phyloP scores from a whole-genome alignment of 139 green algal genomes.

The Dunaliella primolecta region DNA sequence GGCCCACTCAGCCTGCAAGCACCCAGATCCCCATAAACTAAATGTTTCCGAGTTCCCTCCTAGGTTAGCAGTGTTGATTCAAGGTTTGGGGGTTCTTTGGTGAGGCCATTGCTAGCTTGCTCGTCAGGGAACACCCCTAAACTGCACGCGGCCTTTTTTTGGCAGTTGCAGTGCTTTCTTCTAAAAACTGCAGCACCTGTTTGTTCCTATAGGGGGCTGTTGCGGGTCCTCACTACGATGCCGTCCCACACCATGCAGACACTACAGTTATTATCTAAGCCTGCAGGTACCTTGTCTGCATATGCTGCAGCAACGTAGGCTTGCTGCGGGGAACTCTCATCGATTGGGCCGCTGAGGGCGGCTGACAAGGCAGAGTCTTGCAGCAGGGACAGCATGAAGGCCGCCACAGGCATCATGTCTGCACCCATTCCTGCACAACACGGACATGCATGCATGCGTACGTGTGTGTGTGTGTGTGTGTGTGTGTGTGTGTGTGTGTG shows the following conservation, averaged over 20 bases:
- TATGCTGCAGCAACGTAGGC: neutral
- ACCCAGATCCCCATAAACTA: too few species aligned
- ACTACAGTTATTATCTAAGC: neutral
- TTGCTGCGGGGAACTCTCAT: constrained; percentile 18
- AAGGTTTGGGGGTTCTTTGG: too few species aligned
- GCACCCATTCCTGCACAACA: neutral
- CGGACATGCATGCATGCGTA: neutral
- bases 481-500: neutral
- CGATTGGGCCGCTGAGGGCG: constrained; percentile 11
- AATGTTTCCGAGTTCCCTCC: too few species aligned
- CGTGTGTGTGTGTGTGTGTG: neutral
- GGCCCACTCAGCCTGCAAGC: too few species aligned
- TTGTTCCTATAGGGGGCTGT: too few species aligned
- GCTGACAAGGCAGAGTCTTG: neutral
- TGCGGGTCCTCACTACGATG: too few species aligned
- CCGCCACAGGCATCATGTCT: neutral
- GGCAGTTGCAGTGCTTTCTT: too few species aligned
- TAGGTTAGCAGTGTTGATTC: too few species aligned
- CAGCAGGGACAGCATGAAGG: constrained; percentile 21
- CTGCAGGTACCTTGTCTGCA: neutral
- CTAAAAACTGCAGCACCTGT: too few species aligned
- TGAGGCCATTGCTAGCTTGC: too few species aligned
- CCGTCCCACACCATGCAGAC: neutral
- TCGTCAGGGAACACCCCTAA: too few species aligned
- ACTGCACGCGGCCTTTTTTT: too few species aligned